phyloP scores from a whole-genome alignment of 306 rosid genomes.

The Hippophae gyantsensis region DNA sequence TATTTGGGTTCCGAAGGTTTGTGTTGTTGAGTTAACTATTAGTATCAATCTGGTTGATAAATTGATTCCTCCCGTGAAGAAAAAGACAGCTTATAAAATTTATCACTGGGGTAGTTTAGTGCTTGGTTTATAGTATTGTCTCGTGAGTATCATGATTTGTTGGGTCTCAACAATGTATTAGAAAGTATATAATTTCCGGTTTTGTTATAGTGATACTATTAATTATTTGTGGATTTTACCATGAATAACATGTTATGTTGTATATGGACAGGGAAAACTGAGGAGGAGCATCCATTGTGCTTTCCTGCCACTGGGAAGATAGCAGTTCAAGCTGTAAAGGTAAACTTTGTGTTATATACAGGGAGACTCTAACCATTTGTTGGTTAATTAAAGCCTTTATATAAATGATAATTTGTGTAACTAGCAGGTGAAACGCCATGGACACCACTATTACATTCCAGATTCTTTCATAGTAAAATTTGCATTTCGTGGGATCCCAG shows the following conservation, averaged over 20 bases:
- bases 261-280: constrained; percentile 21
- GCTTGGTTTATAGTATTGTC: too few relatives aligned
- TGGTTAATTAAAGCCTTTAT: neutral
- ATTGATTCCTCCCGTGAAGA: too few relatives aligned
- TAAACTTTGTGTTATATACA: neutral
- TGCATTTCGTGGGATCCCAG: constrained; percentile 14
- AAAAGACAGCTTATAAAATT: too few relatives aligned
- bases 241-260: neutral
- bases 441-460: constrained; percentile 28
- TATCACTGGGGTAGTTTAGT: too few relatives aligned
- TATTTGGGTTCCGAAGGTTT: too few relatives aligned
- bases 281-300: constrained; percentile 31
- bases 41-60: too few relatives aligned
- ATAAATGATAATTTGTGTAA: neutral
- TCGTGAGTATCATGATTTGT: too few relatives aligned
- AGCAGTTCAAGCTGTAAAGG: constrained; percentile 32
- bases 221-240: neutral
- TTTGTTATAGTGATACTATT: neutral
- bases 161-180: too few relatives aligned
- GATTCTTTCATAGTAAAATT: constrained; percentile 29
- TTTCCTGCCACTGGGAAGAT: constrained; percentile 24
- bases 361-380: too few relatives aligned
- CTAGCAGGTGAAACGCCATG: constrained; percentile 32
- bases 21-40: too few relatives aligned
- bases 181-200: neutral